phyloP scores from a whole-genome alignment of 805 yeast genomes.

The Kodamaea sagamina region DNA sequence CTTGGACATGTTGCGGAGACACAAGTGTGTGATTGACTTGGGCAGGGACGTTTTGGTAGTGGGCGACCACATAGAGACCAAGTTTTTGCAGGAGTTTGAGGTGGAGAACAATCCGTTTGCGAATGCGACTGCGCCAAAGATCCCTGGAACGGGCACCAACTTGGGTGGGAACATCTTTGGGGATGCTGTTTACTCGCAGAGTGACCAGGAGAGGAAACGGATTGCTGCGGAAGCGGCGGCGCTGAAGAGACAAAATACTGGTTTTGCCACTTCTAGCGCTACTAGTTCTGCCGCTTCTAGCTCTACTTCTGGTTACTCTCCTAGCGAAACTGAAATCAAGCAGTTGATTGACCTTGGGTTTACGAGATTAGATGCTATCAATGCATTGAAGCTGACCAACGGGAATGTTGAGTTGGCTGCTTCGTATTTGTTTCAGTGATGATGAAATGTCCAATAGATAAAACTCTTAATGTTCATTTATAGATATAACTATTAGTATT shows the following conservation, averaged over 20 bases:
- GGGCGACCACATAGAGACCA: conserved; percentile 68
- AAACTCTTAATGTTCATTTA: not conserved
- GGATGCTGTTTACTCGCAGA: conserved; percentile 8
- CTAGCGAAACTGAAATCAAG: conserved; percentile 27
- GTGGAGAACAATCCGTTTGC: conserved; percentile 42
- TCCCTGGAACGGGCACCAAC: conserved; percentile 3
- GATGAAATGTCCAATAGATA: not conserved
- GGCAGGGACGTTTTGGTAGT: conserved; percentile 62
- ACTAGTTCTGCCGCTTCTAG: conserved; percentile 1
- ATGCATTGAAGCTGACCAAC: conserved; percentile 63
- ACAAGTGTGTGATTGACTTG: conserved; percentile 80
- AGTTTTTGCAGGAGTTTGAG: conserved; percentile 73
- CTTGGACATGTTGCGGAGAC: conserved; percentile 85
- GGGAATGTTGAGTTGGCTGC: conserved; percentile 91
- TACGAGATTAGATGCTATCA: conserved; percentile 57
- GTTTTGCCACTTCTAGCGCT: not conserved
- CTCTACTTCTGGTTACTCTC: conserved; percentile 6
- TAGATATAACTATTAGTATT: not conserved
- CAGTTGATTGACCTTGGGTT: conserved; percentile 70
- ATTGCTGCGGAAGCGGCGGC: conserved; percentile 17
- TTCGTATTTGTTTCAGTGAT: conserved; percentile 57
- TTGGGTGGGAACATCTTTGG: conserved; percentile 11
- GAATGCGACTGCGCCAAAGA: conserved; percentile 9
- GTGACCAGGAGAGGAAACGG: conserved; percentile 1
- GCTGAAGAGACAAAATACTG: conserved; percentile 14